Base-by-base conservation (phyloP, 2,329 filamentous ascomycete species). In the Aureobasidium subglaciale region DNA sequence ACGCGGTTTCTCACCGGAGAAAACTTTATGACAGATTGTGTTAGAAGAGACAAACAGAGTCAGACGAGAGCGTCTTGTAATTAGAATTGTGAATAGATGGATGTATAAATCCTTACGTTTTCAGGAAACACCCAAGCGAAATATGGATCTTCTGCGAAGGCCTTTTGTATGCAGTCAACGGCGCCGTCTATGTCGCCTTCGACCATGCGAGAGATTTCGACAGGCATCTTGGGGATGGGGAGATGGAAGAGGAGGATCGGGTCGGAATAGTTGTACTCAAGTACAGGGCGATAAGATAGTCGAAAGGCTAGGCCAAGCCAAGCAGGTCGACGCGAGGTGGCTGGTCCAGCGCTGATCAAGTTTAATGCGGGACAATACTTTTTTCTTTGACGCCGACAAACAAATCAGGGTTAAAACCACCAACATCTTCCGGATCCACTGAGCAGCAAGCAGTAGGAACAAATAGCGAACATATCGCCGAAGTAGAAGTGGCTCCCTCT, bases 81-180 rank as follows among this genome's bases (percentile, higher is more conserved):
- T 15, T 37, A 25, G 29, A 20, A 55, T 24, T 27, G 69, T 71
- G 69, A 74, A 77, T 71, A 74, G 73, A 70, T 76, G 70, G 46
- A 41, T 49, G 25, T 41, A 41, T 32, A 41, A 29, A 32, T 30
- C n/a, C 72, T 60, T 69, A 80, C 82, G 66, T 81, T 81, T 27
- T 72, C 68, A 63, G 85, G 80, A 58, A 82, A 87, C 7, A 84
- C 76, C 84, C 84, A 87, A 18, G 73, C 71, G 62, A 83, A 83
- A 63, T 86, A 87, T 0, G 85, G 85, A 62, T 87, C 85, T 10
- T 82, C 75, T 5, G 76, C 78, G 64, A 87, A 87, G 0, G 83
- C 83, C 62, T 79, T 73, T 63, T 88, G 85, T 45, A 87, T 82
- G 41, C 82, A 84, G 35, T 79, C 76, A 49, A 87, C 79, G 20